Base-by-base conservation (phyloP, 129 eudicot genomes). In the Gnaphalium uliginosum region DNA sequence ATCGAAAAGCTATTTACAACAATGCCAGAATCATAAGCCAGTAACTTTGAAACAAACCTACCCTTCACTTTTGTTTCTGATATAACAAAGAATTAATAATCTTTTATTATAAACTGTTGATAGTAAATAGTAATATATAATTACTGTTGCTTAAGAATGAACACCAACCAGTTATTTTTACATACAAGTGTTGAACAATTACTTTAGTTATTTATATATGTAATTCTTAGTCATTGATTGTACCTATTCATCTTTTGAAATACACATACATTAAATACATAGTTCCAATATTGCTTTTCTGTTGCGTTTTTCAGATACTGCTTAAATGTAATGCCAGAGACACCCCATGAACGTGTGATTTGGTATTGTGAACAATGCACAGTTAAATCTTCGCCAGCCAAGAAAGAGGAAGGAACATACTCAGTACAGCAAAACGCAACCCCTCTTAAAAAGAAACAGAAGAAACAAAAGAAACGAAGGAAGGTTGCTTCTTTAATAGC, bases 291-390 rank as follows among this genome's bases (percentile, higher is more conserved):
- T 74, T 41, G 3, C 29, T 69, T 27, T 63, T 26, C 23, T 30
- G 22, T 78, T 53, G 59, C 10, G 6, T 32, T 75, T 29, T 71
- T 51, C 82, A 89, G 95, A 70, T 89, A 89, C 78, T 89, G 95
- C 79, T 73, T 89, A 53, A 37, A 54, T 54, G 63, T 33, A 48
- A 15, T 81, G 32, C 93, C 93, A 11, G 53, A 63, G 19, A 81
- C 89, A 2, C 19, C 67, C 25, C 71, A 67, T 58, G 95, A 86
- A 71, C 27, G 3, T 39, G 90, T 89, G 50, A 32, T 8, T 35
- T 89, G 95, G 95, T 62, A 73, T 66, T 89, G 95, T 72, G 95
- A 86, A 24, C 74, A 64, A 57, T 89, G 95, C 73, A 50, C 82
- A 51, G 29, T 33, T 83, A 39, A 70, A 43, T 71, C 59, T 30